These are phyloP conservation scores for Ochetophila trinervis DNA, from an alignment of 306 rosid species.

Conservation along the genomic window DNA sequence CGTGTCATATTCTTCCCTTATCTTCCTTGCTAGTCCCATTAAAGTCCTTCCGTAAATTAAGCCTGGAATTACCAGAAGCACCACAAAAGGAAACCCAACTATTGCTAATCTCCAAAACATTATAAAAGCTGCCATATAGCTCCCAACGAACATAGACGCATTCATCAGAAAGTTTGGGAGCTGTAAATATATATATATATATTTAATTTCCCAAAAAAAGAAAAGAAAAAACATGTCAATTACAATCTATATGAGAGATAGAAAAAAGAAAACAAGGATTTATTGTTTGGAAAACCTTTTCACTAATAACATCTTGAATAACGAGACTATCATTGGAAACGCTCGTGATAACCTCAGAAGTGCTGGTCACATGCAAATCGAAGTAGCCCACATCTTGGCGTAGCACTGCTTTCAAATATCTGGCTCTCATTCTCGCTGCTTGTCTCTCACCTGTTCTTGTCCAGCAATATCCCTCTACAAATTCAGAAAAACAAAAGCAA, in stretches of 20 bases:
- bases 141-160: constrained; percentile 54
- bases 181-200: constrained; percentile 30
- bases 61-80: constrained; percentile 75
- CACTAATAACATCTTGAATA: constrained; percentile 80
- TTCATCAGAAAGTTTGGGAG: constrained; percentile 82
- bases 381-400: constrained; percentile 93
- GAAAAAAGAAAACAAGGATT: neutral
- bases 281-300: constrained; percentile 55
- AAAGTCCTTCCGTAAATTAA: constrained; percentile 73
- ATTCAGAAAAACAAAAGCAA: neutral
- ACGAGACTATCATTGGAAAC: constrained; percentile 80
- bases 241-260: neutral
- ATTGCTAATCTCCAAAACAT: constrained; percentile 73
- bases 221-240: neutral
- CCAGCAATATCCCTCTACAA: constrained; percentile 90
- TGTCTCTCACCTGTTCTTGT: constrained; percentile 95
- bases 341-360: constrained; percentile 80
- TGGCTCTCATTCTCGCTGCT: constrained; percentile 83
- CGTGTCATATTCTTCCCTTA: constrained; percentile 59
- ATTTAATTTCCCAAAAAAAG: neutral
- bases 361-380: constrained; percentile 85
- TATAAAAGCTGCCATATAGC: constrained; percentile 65
- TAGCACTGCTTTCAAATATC: constrained; percentile 73
- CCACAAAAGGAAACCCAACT: constrained; percentile 72
- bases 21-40: constrained; percentile 63